A percentile compares a stretch with the other conserved stretches of the same genome.
Conservation (phyloP, 177 flowering plant species). For the Vitis hybrid region DNA sequence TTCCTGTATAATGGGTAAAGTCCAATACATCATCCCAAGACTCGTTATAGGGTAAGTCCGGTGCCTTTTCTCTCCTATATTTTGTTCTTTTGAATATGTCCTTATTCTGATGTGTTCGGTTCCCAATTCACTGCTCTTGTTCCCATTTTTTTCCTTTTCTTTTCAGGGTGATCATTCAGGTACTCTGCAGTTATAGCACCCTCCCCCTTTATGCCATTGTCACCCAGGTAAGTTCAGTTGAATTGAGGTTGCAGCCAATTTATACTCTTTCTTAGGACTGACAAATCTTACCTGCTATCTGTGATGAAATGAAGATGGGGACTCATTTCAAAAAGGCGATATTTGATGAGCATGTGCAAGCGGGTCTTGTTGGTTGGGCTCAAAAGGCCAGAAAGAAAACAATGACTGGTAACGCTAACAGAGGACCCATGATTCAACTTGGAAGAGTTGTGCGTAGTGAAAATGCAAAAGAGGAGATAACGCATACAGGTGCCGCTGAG, state of each 20-base stretch:
- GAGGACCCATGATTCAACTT: conserved; percentile 20
- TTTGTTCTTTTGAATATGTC: neutral
- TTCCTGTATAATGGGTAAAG: conserved; percentile 86
- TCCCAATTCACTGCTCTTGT: neutral
- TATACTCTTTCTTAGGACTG: neutral
- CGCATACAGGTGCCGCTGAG: no score
- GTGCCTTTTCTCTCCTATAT: neutral
- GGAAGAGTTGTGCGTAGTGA: conserved; percentile 6
- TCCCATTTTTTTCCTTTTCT: neutral
- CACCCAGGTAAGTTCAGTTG: conserved; percentile 61
- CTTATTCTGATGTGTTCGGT: neutral
- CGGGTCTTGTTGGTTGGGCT: conserved; percentile 55
- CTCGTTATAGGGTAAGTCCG: conserved; percentile 71
- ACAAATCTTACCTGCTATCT: neutral
- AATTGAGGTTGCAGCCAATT: neutral
- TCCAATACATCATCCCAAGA: conserved; percentile 63
- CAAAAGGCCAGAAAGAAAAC: conserved; percentile 36
- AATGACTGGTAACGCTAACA: conserved; percentile 13
- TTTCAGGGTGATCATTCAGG: conserved; percentile 67
- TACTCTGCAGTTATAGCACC: conserved; percentile 92
- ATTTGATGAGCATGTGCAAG: conserved; percentile 62
- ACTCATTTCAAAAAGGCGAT: conserved; percentile 67
- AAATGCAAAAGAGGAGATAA: no score
- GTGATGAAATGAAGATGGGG: conserved; percentile 70
- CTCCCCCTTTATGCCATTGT: conserved; percentile 94